These are phyloP conservation scores for Fusarium penzigii DNA, from an alignment of 2,329 filamentous ascomycete species.

Conservation along the genomic window DNA sequence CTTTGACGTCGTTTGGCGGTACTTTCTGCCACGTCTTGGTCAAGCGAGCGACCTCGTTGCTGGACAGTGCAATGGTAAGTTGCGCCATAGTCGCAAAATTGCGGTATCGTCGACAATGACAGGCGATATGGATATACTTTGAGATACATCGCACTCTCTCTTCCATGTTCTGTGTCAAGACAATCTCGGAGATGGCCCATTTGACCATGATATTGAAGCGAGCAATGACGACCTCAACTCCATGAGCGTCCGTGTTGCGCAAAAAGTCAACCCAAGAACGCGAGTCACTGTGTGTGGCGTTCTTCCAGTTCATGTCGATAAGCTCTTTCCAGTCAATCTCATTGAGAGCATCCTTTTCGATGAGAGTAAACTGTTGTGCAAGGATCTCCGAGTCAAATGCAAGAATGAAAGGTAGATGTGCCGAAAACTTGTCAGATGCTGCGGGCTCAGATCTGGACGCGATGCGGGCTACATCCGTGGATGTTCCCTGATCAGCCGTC, in stretches of 20 bases:
- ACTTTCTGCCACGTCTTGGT: constrained; percentile 72
- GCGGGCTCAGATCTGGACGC: constrained; percentile 34
- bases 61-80: constrained; percentile 74
- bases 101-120: constrained; percentile 71
- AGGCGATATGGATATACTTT: constrained; percentile 81
- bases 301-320: constrained; percentile 81
- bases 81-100: constrained; percentile 87
- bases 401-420: constrained; percentile 77
- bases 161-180: constrained; percentile 70
- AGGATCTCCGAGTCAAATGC: constrained; percentile 78
- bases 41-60: constrained; percentile 69
- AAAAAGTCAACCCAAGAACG: constrained; percentile 83
- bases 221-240: constrained; percentile 81
- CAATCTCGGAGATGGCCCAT: constrained; percentile 78
- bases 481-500: constrained; percentile 29
- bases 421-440: constrained; percentile 43
- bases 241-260: constrained; percentile 68
- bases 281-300: constrained; percentile 62
- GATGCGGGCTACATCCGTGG: constrained; percentile 39
- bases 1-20: constrained; percentile 63
- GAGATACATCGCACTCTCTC: constrained; percentile 76
- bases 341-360: constrained; percentile 82
- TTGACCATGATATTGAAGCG: constrained; percentile 89
- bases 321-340: constrained; percentile 89
- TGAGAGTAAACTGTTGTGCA: constrained; percentile 81